Evolutionary conservation across 164 flowering plant genomes (phyloP).

Genomic region (Liriodendron chinense): DNA sequence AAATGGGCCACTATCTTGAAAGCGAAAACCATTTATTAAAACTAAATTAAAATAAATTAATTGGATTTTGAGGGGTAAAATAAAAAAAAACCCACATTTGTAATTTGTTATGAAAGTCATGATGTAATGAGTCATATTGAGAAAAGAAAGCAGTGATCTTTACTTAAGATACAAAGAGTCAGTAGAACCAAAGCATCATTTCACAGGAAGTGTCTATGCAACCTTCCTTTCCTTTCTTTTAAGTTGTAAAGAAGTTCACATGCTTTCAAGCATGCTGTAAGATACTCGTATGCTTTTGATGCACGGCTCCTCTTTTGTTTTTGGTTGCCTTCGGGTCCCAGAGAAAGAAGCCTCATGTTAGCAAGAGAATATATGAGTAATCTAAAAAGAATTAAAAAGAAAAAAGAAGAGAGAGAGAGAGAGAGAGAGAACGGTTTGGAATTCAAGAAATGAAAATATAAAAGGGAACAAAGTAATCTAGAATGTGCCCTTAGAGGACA

Average conservation of each 20-base stretch:
- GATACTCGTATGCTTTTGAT: slow-evolving; percentile 7
- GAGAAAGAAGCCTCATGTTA: not conserved
- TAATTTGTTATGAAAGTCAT: too few species aligned
- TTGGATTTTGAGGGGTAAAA: too few species aligned
- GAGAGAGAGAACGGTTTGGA: not conserved
- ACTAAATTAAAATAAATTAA: too few species aligned
- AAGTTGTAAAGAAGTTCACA: not conserved
- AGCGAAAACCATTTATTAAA: too few species aligned
- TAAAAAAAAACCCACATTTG: too few species aligned
- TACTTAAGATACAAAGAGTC: not conserved
- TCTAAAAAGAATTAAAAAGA: not conserved
- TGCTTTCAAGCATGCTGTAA: not conserved
- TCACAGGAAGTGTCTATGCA: not conserved
- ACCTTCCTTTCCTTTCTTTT: slow-evolving; percentile 2
- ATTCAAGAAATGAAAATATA: not conserved
- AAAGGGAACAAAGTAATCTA: too few species aligned
- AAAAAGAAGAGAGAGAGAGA: not conserved
- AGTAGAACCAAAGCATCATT: not conserved
- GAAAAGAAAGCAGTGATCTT: slow-evolving; percentile 1
- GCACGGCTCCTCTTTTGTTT: slow-evolving; percentile 1
- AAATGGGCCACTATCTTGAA: too few species aligned
- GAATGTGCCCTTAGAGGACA: not conserved
- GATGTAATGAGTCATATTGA: not conserved
- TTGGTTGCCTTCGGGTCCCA: not conserved
- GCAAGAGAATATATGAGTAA: not conserved